Evolutionary conservation across 2,329 filamentous ascomycete genomes (phyloP).

Genomic region (Epicoccum nigrum): DNA sequence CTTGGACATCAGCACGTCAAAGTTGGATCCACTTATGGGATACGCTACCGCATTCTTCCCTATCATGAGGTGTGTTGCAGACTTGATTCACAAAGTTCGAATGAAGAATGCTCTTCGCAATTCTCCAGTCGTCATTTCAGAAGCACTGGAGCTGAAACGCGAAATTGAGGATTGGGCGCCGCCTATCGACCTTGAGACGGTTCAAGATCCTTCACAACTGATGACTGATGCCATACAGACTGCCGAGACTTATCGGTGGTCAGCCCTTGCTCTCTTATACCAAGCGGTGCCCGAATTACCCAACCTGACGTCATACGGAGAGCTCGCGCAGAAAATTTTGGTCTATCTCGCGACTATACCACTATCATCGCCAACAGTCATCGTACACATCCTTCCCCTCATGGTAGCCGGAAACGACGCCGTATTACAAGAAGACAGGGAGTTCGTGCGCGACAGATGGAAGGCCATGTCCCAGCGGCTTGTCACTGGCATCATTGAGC

Average conservation of each 20-base stretch:
- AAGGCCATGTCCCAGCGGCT: slow-evolving; percentile 64
- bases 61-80: slow-evolving; percentile 67
- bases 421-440: slow-evolving; percentile 62
- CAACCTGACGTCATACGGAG: slow-evolving; percentile 58
- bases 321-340: slow-evolving; percentile 66
- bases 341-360: slow-evolving; percentile 68
- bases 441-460: slow-evolving; percentile 69
- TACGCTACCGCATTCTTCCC: slow-evolving; percentile 70
- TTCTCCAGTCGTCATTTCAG: slow-evolving; percentile 64
- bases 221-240: slow-evolving; percentile 68
- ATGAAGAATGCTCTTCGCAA: slow-evolving; percentile 57
- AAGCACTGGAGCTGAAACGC: slow-evolving; percentile 65
- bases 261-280: slow-evolving; percentile 67
- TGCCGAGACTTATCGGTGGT: slow-evolving; percentile 70
- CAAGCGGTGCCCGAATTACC: slow-evolving; percentile 72
- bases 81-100: slow-evolving; percentile 64
- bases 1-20: slow-evolving; percentile 11
- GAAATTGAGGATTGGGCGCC: slow-evolving; percentile 67
- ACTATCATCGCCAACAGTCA: slow-evolving; percentile 64
- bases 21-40: slow-evolving; percentile 71
- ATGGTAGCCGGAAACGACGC: slow-evolving; percentile 70
- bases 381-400: slow-evolving; percentile 72
- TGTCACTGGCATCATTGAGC: slow-evolving; percentile 69
- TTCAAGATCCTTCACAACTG: slow-evolving; percentile 65
- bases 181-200: slow-evolving; percentile 60